Base-by-base conservation (phyloP, 805 yeast species). In the Starmerella apis region DNA sequence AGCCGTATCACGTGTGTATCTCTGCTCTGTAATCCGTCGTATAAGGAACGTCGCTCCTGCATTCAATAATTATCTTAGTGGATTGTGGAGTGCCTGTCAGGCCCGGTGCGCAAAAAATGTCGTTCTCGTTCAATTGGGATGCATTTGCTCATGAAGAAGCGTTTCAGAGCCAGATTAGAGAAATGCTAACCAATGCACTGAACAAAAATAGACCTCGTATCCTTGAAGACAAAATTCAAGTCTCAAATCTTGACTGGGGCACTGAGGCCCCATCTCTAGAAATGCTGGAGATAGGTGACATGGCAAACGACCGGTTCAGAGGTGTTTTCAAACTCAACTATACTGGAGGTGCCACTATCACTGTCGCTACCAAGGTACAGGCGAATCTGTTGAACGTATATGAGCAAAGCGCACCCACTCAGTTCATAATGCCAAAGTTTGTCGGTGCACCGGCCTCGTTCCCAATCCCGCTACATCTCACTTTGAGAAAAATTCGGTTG, bases 311-410 rank as follows among this genome's bases (percentile, higher is more conserved):
- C 65, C 67, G 84, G 53, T 85, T 84, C 60, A 71, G 92, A 51
- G 94, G 94, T 1, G 85, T 84, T 19, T 85, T 84, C 70, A 84
- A 83, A 59, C 74, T 84, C 54, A 78, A 76, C 57, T 84, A 85
- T 62, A 70, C 71, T 43, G 94, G 94, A 2, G 86, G 82, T 63
- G 85, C 86, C 18, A 77, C 77, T 48, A 76, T 84, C 48, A 81
- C 87, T 1, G 71, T 85, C 46, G 82, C 79, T 48, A 84, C 94
- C 0, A 79, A 81, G 49, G 86, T 86, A 13, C 87, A 85, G 64
- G 95, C 94, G 1, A 86, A 86, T 64, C 83, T 92, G 6, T 69
- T 86, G 48, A 80, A 81, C 52, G 83, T 84, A 25, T 80, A 83
- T 63, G 51, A 63, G 10, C 60, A 64, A 24, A 32, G 54, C 16